phyloP scores from a whole-genome alignment of 202 grass and related monocot species.

The Miscanthus sacchariflorus region DNA sequence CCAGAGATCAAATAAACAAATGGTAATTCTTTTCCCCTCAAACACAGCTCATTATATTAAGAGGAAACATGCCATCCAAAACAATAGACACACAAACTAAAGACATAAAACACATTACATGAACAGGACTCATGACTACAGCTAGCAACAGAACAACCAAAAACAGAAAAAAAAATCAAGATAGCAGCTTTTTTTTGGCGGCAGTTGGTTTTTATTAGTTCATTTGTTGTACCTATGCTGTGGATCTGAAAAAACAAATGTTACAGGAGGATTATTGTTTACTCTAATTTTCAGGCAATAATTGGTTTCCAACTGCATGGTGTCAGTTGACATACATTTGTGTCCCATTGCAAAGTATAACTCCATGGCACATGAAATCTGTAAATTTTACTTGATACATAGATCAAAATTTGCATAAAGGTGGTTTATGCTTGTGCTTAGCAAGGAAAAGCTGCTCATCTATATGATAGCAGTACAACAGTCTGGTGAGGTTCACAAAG shows the following conservation, averaged over 20 bases:
- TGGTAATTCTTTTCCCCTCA: neutral
- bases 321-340: neutral
- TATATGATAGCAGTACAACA: neutral
- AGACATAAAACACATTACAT: neutral
- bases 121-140: neutral
- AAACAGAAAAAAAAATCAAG: neutral
- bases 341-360: neutral
- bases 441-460: neutral
- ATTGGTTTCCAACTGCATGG: neutral
- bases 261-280: conserved; percentile 11
- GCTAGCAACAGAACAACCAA: neutral
- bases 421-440: neutral
- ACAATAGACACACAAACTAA: neutral
- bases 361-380: neutral
- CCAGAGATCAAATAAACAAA: conserved; percentile 5
- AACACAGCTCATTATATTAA: neutral
- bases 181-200: neutral
- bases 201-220: neutral
- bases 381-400: conserved; percentile 10
- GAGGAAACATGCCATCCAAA: neutral
- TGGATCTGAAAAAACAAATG: neutral
- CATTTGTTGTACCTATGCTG: neutral
- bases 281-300: conserved; percentile 8
- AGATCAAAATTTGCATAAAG: conserved; percentile 1
- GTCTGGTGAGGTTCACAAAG: conserved; percentile 29